A percentile compares a stretch with the other conserved stretches of the same genome.
Evolutionary conservation across 768 basidiomycete species (phyloP).

Genomic region (Suillus hirtellus): DNA sequence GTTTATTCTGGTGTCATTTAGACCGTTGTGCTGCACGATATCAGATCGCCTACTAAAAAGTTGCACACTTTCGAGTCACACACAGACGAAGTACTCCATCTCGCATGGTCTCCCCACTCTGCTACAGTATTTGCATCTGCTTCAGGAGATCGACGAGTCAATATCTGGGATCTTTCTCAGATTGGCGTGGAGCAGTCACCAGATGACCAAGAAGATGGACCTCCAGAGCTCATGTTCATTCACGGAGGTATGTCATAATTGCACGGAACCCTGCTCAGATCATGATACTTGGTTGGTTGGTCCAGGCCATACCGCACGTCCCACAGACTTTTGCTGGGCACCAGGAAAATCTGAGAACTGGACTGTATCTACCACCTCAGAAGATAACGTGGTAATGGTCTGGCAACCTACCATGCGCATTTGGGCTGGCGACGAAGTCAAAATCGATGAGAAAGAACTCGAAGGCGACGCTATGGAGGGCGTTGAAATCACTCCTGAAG

Average conservation of each 20-base stretch:
- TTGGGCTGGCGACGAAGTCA: slow-evolving; percentile 88
- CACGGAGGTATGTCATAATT: slow-evolving; percentile 75
- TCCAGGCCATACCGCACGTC: slow-evolving; percentile 81
- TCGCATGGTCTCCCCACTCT: slow-evolving; percentile 95
- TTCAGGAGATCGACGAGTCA: slow-evolving; percentile 89
- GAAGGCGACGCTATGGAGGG: slow-evolving; percentile 82
- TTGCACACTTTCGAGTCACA: slow-evolving; percentile 93
- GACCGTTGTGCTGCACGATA: slow-evolving; percentile 90
- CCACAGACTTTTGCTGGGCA: slow-evolving; percentile 97
- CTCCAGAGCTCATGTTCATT: slow-evolving; percentile 93
- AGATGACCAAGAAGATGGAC: slow-evolving; percentile 97
- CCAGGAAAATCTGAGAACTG: slow-evolving; percentile 78
- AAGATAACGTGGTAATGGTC: slow-evolving; percentile 96
- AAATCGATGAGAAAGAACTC: slow-evolving; percentile 81
- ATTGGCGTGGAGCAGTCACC: slow-evolving; percentile 97
- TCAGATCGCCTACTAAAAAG: slow-evolving; percentile 68
- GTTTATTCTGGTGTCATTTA: slow-evolving; percentile 31
- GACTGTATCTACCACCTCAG: slow-evolving; percentile 86
- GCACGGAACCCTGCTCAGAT: slow-evolving; percentile 10
- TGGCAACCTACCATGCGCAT: slow-evolving; percentile 97
- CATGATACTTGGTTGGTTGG: slow-evolving; percentile 6
- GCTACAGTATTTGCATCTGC: slow-evolving; percentile 93
- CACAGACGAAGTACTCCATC: slow-evolving; percentile 90
- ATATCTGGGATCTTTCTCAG: slow-evolving; percentile 90
- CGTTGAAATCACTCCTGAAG: slow-evolving; percentile 46